These are phyloP conservation scores for Backusella parvicylindrica DNA, from an alignment of 192 early-diverging fungal genomes.

Conservation along the genomic window DNA sequence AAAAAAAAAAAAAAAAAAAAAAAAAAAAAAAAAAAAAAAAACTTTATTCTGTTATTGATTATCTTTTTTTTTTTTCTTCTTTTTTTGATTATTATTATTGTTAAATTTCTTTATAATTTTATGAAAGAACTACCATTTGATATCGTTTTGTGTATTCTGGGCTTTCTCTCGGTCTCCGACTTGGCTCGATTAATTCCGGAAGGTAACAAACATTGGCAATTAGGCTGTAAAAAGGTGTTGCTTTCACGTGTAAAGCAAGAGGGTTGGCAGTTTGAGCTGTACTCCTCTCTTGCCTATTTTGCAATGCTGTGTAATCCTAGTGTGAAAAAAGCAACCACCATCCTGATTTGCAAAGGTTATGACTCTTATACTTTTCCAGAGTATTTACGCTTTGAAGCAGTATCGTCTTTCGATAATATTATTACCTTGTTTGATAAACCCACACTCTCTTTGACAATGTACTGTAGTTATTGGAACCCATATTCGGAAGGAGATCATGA, in stretches of 20 bases:
- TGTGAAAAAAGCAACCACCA: background rate
- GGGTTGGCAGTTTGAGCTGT: background rate
- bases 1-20: no score
- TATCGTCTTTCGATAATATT: background rate
- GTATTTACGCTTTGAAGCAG: background rate
- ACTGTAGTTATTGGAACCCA: background rate
- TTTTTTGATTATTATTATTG: background rate
- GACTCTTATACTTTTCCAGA: background rate
- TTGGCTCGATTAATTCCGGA: slow-evolving; percentile 1
- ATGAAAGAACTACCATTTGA: background rate
- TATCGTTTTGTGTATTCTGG: background rate
- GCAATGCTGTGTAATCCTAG: background rate
- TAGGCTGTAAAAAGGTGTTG: background rate
- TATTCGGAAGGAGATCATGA: background rate
- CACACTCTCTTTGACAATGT: background rate
- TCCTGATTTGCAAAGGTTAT: slow-evolving; percentile 1
- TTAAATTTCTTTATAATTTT: background rate
- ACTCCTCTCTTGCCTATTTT: slow-evolving; percentile 7
- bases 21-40: background rate
- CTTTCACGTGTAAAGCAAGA: slow-evolving; percentile 2
- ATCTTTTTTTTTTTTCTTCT: background rate
- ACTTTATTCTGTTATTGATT: background rate
- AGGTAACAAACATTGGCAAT: background rate
- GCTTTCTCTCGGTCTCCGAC: background rate
- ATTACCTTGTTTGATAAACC: background rate